A percentile compares a stretch with the other conserved stretches of the same genome.
Conservation (phyloP, 768 basidiomycete species). For the Boletus subparvulus region DNA sequence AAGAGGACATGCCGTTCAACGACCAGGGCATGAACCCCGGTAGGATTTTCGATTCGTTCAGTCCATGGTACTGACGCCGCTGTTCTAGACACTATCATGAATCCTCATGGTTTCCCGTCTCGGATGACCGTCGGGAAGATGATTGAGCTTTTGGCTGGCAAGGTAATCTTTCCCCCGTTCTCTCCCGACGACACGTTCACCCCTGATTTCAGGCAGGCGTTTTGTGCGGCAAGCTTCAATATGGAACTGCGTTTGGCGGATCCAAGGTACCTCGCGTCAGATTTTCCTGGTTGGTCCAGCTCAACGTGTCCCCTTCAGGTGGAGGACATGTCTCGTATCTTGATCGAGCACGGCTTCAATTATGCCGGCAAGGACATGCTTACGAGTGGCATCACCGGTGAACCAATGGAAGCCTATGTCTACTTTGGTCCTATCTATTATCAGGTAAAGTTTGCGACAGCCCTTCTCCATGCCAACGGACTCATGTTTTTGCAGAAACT, state of each 20-base stretch:
- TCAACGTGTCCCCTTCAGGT: constrained; percentile 49
- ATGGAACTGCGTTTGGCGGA: constrained; percentile 96
- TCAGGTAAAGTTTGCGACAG: constrained; percentile 54
- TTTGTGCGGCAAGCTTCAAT: constrained; percentile 82
- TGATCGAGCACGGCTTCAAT: constrained; percentile 93
- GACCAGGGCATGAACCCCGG: constrained; percentile 94
- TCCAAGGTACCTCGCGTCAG: constrained; percentile 65
- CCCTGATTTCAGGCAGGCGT: constrained; percentile 72
- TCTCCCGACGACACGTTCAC: constrained; percentile 3
- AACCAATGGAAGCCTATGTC: constrained; percentile 93
- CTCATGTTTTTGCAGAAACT: constrained; percentile 64
- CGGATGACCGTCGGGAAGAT: constrained; percentile 99
- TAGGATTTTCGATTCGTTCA: constrained; percentile 33
- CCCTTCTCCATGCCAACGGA: constrained; percentile 1
- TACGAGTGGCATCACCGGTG: constrained; percentile 96
- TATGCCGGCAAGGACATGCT: constrained; percentile 99
- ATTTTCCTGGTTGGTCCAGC: constrained; percentile 2
- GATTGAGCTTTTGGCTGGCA: constrained; percentile 96
- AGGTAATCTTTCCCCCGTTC: constrained; percentile 45
- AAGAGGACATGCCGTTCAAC: constrained; percentile 99
- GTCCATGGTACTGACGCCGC: constrained; percentile 12
- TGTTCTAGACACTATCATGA: constrained; percentile 94
- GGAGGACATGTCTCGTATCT: constrained; percentile 96
- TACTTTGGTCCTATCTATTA: constrained; percentile 99
- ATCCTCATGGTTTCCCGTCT: constrained; percentile 98